These are phyloP conservation scores for Leccinum uliginosum DNA, from an alignment of 768 basidiomycete species.

Conservation along the genomic window DNA sequence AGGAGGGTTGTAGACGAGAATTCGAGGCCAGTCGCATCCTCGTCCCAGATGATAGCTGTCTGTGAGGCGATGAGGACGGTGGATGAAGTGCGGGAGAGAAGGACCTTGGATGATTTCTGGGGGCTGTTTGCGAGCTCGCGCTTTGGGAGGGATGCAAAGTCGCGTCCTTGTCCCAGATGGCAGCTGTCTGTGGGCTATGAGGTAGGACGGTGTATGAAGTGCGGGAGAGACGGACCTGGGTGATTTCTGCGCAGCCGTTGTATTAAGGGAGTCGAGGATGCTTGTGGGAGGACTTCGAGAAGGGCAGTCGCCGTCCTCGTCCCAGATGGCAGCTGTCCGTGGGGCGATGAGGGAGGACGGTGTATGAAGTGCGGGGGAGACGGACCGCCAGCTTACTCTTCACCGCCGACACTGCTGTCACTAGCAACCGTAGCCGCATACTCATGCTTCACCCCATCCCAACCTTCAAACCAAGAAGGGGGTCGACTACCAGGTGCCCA, in stretches of 20 bases:
- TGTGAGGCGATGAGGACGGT: slow-evolving; percentile 31
- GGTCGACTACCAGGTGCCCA: slow-evolving; percentile 30
- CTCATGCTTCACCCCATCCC: slow-evolving; percentile 39
- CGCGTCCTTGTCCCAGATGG: too few species aligned
- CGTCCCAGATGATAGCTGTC: slow-evolving; percentile 99
- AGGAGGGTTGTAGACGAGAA: slow-evolving; percentile 73
- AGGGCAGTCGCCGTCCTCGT: too few species aligned
- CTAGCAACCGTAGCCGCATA: slow-evolving; percentile 41
- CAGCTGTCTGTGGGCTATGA: too few species aligned
- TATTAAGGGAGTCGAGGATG: too few species aligned
- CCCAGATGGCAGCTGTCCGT: too few species aligned
- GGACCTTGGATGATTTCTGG: slow-evolving; percentile 95
- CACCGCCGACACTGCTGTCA: slow-evolving; percentile 29
- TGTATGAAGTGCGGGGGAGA: too few species aligned
- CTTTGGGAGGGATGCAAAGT: slow-evolving; percentile 83
- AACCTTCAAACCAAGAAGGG: slow-evolving; percentile 39
- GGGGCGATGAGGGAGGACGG: too few species aligned
- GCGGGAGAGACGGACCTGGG: too few species aligned
- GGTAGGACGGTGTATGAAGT: too few species aligned
- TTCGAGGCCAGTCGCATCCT: slow-evolving; percentile 82
- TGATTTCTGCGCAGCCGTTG: too few species aligned
- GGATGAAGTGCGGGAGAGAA: slow-evolving; percentile 15
- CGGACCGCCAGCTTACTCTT: slow-evolving; percentile 19
- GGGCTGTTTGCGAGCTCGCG: slow-evolving; percentile 98
- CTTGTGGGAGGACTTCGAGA: too few species aligned